Evolutionary conservation across 2,329 filamentous ascomycete species (phyloP).

Genomic region (Monilinia aucupariae): DNA sequence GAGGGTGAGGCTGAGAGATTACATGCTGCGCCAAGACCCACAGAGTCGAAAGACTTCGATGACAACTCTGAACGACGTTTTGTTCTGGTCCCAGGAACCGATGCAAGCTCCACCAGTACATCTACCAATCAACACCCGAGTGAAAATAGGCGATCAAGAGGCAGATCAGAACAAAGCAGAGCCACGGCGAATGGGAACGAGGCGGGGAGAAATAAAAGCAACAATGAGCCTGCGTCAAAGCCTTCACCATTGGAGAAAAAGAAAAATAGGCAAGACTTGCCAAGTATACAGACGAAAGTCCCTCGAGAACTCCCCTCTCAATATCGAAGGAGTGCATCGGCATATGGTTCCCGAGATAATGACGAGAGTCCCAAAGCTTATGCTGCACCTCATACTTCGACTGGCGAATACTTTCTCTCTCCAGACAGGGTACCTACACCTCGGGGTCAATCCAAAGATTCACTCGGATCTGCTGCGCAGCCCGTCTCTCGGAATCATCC

Average conservation of each 20-base stretch:
- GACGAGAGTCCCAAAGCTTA: slow-evolving; percentile 33
- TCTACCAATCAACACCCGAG: background rate
- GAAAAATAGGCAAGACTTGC: slow-evolving; percentile 34
- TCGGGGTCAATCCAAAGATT: slow-evolving; percentile 21
- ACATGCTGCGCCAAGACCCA: slow-evolving; percentile 24
- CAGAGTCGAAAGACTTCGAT: slow-evolving; percentile 20
- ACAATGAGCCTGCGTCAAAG: slow-evolving; percentile 5
- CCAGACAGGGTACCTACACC: slow-evolving; percentile 39
- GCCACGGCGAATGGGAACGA: slow-evolving; percentile 2
- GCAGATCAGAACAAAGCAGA: slow-evolving; percentile 10
- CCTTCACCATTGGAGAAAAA: slow-evolving; percentile 24
- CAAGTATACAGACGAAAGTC: slow-evolving; percentile 33
- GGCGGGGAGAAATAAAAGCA: background rate
- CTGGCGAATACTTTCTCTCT: slow-evolving; percentile 41
- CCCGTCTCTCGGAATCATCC: slow-evolving; percentile 36
- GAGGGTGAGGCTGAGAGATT: slow-evolving; percentile 30
- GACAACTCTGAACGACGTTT: slow-evolving; percentile 53
- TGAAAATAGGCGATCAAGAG: slow-evolving; percentile 23
- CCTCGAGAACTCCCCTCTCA: slow-evolving; percentile 31
- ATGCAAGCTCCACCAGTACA: slow-evolving; percentile 18
- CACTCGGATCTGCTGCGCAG: slow-evolving; percentile 28
- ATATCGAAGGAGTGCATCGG: slow-evolving; percentile 32
- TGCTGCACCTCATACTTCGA: slow-evolving; percentile 19
- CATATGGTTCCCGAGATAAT: slow-evolving; percentile 23
- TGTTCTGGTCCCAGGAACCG: slow-evolving; percentile 46